A percentile compares a stretch with the other conserved stretches of the same genome.
Evolutionary conservation across 345 rosid species (phyloP).

Genomic region (Brassica rapa): DNA sequence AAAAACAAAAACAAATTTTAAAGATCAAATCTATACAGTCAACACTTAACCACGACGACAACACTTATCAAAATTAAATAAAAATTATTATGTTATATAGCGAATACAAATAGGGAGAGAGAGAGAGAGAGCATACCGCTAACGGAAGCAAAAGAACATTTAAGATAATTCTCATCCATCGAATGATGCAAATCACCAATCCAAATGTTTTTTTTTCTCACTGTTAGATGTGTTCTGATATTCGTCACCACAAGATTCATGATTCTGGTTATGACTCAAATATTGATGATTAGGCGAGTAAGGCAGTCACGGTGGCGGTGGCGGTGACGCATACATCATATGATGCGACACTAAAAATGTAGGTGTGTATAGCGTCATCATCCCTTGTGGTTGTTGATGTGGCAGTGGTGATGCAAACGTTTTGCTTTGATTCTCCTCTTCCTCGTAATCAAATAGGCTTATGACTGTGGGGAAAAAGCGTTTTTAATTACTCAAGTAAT

Average conservation of each 20-base stretch:
- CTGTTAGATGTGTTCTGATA: conserved; percentile 51
- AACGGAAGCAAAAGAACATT: conserved; percentile 65
- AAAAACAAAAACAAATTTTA: background rate
- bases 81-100: background rate
- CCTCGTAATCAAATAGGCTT: background rate
- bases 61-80: background rate
- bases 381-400: conserved; percentile 44
- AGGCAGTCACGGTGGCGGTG: conserved; percentile 35
- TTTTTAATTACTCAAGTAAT: no score
- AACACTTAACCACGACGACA: background rate
- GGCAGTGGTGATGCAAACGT: conserved; percentile 16
- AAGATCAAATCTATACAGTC: background rate
- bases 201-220: conserved; percentile 82
- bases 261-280: conserved; percentile 42
- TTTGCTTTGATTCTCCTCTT: conserved; percentile 24
- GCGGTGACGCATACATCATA: conserved; percentile 65
- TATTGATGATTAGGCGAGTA: conserved; percentile 56
- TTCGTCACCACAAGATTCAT: conserved; percentile 32
- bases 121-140: conserved; percentile 53
- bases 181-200: conserved; percentile 93
- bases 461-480: background rate
- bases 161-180: conserved; percentile 95
- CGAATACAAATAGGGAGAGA: background rate
- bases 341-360: conserved; percentile 86
- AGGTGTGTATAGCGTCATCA: conserved; percentile 77